phyloP scores from a whole-genome alignment of 768 basidiomycete species.

The Podaxis mareebaensis region DNA sequence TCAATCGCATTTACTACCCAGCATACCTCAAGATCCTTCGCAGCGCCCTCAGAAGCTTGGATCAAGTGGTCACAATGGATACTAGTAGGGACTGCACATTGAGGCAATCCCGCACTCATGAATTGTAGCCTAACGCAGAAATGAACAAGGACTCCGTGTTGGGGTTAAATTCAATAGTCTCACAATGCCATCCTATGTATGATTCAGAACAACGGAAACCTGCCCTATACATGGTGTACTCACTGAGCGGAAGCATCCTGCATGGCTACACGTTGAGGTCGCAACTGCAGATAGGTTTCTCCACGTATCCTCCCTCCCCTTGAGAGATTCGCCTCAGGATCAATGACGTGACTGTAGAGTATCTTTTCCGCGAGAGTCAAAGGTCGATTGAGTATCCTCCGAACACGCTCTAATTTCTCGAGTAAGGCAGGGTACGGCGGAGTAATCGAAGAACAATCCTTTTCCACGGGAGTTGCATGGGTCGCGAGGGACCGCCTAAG shows the following conservation, averaged over 20 bases:
- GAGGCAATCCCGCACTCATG: slow-evolving; percentile 90
- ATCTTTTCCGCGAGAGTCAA: slow-evolving; percentile 98
- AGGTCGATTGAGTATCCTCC: slow-evolving; percentile 71
- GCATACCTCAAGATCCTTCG: slow-evolving; percentile 76
- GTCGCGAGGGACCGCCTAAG: slow-evolving; percentile 37
- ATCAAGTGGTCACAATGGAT: slow-evolving; percentile 99
- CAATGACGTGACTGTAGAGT: slow-evolving; percentile 86
- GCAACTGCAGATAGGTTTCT: slow-evolving; percentile 86
- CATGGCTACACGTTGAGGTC: slow-evolving; percentile 95
- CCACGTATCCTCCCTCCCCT: slow-evolving; percentile 74
- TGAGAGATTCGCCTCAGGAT: slow-evolving; percentile 72
- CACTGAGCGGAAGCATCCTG: slow-evolving; percentile 93
- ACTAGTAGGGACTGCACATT: slow-evolving; percentile 83
- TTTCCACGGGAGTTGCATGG: slow-evolving; percentile 37
- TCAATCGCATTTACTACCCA: neutral
- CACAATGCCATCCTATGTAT: slow-evolving; percentile 76
- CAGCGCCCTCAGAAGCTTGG: slow-evolving; percentile 88
- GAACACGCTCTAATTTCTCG: slow-evolving; percentile 68
- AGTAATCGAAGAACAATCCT: slow-evolving; percentile 63
- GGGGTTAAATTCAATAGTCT: slow-evolving; percentile 25
- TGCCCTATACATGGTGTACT: slow-evolving; percentile 30
- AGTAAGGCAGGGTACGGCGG: slow-evolving; percentile 81
- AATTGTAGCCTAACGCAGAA: slow-evolving; percentile 74
- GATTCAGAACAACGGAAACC: slow-evolving; percentile 17
- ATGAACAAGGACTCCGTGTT: neutral